Evolutionary conservation across 2,329 filamentous ascomycete species (phyloP), one percentile per base, ranked within the genome.

Genomic region (Thielaviopsis punctulata): DNA sequence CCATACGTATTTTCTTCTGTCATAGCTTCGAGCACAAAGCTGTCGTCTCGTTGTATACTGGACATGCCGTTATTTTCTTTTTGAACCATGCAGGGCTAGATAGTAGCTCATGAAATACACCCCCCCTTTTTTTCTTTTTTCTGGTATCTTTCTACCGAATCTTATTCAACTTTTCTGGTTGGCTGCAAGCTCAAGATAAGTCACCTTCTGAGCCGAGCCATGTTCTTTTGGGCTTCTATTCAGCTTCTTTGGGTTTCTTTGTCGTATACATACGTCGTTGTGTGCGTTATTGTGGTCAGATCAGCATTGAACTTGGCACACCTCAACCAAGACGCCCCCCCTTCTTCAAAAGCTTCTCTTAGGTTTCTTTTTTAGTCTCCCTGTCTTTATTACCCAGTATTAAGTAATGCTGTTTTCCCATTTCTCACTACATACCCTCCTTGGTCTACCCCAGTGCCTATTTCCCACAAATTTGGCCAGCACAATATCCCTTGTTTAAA

Each of bases 401-500:
- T 36, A 36, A 36, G 30, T 36, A 36, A 15, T 15, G 22, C 19
- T 27, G 45, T 24, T 46, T 46, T 21, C 45, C 43, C 30, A 36
- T 36, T 36, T 46, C n/a, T 23, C 10, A 5, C 22, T 44, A 44
- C 15, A 19, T 46, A 24, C 22, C 25, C 18, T 46, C 25, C 22
- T 46, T n/a, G 23, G 4, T 22, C 22, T n/a, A 15, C 23, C 45
- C 25, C 23, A 23, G 45, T 27, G 23, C 45, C 25, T 22, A 46
- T 46, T 25, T 46, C 25, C 23, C 45, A 15, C 23, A 18, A 27
- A 46, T 23, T 25, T 46, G 22, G 45, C 45, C 18, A 27, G 45
- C 45, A 24, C 22, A 25, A 27, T 27, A 46, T 46, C 45, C 45
- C 45, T 46, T 46, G 45, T 46, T 46, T 23, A 27, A 49, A 24